Conservation (phyloP, 2,329 filamentous ascomycete species). For the Sclerotinia spermophila region DNA sequence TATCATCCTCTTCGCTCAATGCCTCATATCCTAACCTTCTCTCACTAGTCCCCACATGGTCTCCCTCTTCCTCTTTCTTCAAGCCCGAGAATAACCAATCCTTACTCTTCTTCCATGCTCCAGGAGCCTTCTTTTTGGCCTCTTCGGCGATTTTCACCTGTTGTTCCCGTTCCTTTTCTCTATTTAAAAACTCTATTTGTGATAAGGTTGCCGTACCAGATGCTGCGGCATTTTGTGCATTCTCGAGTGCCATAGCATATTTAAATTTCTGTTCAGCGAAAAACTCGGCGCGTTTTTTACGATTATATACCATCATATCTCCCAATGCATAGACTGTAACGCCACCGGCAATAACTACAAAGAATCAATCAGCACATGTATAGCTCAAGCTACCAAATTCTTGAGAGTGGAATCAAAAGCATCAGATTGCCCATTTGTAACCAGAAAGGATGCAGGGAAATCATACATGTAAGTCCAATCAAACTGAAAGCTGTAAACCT, state of each 20-base stretch:
- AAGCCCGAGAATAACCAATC: constrained; percentile 37
- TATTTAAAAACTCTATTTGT: constrained; percentile 48
- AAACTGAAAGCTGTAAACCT: constrained; percentile 36
- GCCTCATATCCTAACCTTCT: constrained; percentile 28
- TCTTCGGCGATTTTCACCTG: constrained; percentile 21
- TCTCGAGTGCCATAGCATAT: constrained; percentile 43
- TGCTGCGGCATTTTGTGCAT: constrained; percentile 43
- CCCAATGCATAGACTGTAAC: constrained; percentile 62
- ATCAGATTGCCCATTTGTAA: not conserved
- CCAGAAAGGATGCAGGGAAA: not conserved
- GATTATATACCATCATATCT: constrained; percentile 66
- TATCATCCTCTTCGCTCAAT: constrained; percentile 29
- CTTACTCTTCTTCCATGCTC: constrained; percentile 30
- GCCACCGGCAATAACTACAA: constrained; percentile 53
- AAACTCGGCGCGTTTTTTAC: constrained; percentile 60
- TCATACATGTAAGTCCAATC: constrained; percentile 37
- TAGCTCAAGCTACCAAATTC: constrained; percentile 18
- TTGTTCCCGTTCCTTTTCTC: constrained; percentile 52
- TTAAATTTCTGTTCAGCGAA: constrained; percentile 48
- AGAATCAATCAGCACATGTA: constrained; percentile 12
- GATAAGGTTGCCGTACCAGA: constrained; percentile 46
- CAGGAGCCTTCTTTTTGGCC: constrained; percentile 31
- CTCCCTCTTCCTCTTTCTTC: constrained; percentile 36
- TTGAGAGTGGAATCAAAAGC: not conserved
- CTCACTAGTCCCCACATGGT: constrained; percentile 29